Evolutionary conservation across 768 basidiomycete species (phyloP).

Genomic region (Russula ochroleuca): DNA sequence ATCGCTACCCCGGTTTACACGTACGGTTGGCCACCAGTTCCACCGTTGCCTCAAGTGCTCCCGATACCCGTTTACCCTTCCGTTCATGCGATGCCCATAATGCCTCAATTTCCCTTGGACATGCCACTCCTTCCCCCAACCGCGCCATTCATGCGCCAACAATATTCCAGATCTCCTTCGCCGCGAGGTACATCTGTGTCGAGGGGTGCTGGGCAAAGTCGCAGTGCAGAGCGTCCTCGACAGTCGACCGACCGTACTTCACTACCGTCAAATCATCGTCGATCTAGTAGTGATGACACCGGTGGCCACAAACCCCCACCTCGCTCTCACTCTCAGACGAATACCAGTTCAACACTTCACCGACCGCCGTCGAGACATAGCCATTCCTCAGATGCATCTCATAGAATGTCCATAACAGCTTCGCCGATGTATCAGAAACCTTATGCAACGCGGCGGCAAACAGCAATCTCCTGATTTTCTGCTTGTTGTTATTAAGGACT

Average conservation of each 20-base stretch:
- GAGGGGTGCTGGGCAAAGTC: constrained; percentile 13
- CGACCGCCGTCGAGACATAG: neutral
- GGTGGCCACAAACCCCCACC: constrained; percentile 6
- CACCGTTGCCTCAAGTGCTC: constrained; percentile 17
- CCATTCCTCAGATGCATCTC: neutral
- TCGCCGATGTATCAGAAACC: neutral
- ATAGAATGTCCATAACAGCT: neutral
- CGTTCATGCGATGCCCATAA: constrained; percentile 22
- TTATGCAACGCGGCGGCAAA: constrained; percentile 12
- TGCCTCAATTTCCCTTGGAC: constrained; percentile 26
- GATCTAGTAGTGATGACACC: constrained; percentile 24
- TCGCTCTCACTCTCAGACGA: neutral
- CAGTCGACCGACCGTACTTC: constrained; percentile 4
- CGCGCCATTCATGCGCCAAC: constrained; percentile 29
- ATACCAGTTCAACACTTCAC: neutral
- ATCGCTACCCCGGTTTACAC: constrained; percentile 5
- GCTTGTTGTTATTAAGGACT: constrained; percentile 19
- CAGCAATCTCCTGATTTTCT: constrained; percentile 17
- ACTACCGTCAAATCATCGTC: constrained; percentile 18
- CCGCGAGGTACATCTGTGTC: constrained; percentile 15
- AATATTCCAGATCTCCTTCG: constrained; percentile 19
- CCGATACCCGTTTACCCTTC: constrained; percentile 19
- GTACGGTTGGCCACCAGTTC: constrained; percentile 20
- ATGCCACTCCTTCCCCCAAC: constrained; percentile 29
- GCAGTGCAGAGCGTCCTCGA: constrained; percentile 22